Evolutionary conservation across 176 grass and related monocot species (phyloP).

Genomic region (Phoenix roebelenii): DNA sequence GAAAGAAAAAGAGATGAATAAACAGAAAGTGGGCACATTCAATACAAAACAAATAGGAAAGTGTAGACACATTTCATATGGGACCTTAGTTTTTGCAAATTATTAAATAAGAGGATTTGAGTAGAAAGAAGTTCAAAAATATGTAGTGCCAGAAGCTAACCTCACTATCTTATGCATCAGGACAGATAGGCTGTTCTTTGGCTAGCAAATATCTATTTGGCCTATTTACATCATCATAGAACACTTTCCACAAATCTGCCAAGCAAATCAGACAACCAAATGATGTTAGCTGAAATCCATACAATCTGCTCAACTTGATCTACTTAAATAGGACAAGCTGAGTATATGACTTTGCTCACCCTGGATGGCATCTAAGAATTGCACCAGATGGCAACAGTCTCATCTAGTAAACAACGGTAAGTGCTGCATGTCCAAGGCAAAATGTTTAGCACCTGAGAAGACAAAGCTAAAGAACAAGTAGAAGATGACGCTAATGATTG

Average conservation of each 20-base stretch:
- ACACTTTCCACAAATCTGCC: conserved; percentile 82
- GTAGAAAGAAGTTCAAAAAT: too few species aligned
- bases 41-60: background rate
- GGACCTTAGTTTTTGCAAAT: too few species aligned
- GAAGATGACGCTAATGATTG: background rate
- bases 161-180: conserved; percentile 78
- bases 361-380: conserved; percentile 81
- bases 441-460: background rate
- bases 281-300: too few species aligned
- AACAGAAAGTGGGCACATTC: background rate
- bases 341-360: conserved; percentile 29
- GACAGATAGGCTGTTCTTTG: conserved; percentile 47
- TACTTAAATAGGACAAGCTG: background rate
- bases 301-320: background rate
- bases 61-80: too few species aligned
- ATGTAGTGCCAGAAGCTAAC: conserved; percentile 22
- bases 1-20: background rate
- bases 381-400: conserved; percentile 77
- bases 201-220: conserved; percentile 86
- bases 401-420: conserved; percentile 93
- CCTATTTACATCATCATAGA: conserved; percentile 67
- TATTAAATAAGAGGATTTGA: too few species aligned
- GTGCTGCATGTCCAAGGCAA: conserved; percentile 39
- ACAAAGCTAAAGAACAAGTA: conserved; percentile 13
- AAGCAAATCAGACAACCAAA: conserved; percentile 4